phyloP scores from a whole-genome alignment of 495 filamentous ascomycete species.

The Cryomyces antarcticus region DNA sequence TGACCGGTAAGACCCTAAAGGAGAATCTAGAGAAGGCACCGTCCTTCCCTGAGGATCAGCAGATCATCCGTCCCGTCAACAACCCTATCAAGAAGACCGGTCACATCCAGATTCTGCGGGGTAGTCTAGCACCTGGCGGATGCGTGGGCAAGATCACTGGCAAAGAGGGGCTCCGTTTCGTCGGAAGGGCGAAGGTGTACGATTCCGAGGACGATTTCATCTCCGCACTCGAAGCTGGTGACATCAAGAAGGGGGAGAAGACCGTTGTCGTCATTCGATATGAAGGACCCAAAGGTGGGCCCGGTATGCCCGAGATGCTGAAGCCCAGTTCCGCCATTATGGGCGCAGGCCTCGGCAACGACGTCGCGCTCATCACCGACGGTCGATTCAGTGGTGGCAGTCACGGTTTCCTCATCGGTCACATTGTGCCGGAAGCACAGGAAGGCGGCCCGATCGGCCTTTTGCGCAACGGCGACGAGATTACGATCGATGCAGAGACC shows the following conservation, averaged over 20 bases:
- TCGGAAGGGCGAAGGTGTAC: constrained; percentile 71
- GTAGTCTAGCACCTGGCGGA: constrained; percentile 75
- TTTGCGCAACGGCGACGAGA: constrained; percentile 44
- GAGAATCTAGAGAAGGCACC: constrained; percentile 67
- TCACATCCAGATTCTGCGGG: constrained; percentile 92
- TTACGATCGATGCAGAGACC: constrained; percentile 53
- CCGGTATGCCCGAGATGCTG: constrained; percentile 77
- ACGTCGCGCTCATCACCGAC: constrained; percentile 64
- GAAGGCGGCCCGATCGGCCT: constrained; percentile 50
- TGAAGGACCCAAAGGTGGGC: constrained; percentile 66
- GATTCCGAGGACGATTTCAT: constrained; percentile 35
- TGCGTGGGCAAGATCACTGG: constrained; percentile 96
- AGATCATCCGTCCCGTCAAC: constrained; percentile 76
- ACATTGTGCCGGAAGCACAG: constrained; percentile 51
- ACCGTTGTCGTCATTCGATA: constrained; percentile 95
- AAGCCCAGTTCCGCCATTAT: constrained; percentile 70
- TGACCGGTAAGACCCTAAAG: constrained; percentile 83
- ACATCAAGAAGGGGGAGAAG: constrained; percentile 92
- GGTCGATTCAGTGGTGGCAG: constrained; percentile 58
- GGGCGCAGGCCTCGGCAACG: constrained; percentile 65
- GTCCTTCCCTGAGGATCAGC: constrained; percentile 64
- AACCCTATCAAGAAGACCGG: constrained; percentile 88
- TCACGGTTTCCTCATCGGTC: constrained; percentile 64
- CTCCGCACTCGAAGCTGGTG: constrained; percentile 30
- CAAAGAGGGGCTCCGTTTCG: constrained; percentile 83